These are phyloP conservation scores for Schwanniomyces pseudopolymorphus DNA, from an alignment of 805 yeast species.

Conservation along the genomic window DNA sequence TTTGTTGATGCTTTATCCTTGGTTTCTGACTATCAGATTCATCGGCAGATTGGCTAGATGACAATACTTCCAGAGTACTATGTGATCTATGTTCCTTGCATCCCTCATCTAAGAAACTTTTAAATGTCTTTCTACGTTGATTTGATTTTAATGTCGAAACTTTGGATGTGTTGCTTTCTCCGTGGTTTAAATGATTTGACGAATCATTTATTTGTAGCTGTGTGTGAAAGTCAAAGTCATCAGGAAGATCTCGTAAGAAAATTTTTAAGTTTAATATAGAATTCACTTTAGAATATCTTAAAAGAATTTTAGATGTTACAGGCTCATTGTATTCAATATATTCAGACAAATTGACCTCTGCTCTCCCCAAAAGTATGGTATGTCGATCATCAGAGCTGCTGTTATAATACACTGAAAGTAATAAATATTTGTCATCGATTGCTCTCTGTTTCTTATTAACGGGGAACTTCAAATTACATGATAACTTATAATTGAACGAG, in stretches of 20 bases:
- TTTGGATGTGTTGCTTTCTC: constrained; percentile 22
- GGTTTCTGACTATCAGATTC: not conserved
- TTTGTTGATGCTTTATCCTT: not conserved
- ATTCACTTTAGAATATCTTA: constrained; percentile 79
- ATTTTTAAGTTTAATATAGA: constrained; percentile 68
- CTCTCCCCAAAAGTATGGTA: constrained; percentile 58
- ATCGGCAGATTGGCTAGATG: constrained; percentile 2
- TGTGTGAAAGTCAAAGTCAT: constrained; percentile 41
- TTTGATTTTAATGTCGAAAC: constrained; percentile 19
- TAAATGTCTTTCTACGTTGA: constrained; percentile 44
- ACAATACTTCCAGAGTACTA: constrained; percentile 1
- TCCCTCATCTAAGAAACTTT: constrained; percentile 47
- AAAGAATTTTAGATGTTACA: constrained; percentile 59
- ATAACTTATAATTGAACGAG: constrained; percentile 31
- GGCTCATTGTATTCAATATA: constrained; percentile 57
- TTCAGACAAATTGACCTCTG: constrained; percentile 70
- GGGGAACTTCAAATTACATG: constrained; percentile 40
- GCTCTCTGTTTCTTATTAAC: constrained; percentile 37
- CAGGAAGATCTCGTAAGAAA: constrained; percentile 45
- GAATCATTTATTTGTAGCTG: constrained; percentile 35
- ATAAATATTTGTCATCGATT: constrained; percentile 44
- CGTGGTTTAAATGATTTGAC: not conserved
- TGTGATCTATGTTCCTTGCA: constrained; percentile 6
- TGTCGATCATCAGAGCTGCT: constrained; percentile 18
- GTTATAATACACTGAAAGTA: constrained; percentile 36